Evolutionary conservation across 2,329 filamentous ascomycete species (phyloP).

Genomic region (Arachnopeziza araneosa): DNA sequence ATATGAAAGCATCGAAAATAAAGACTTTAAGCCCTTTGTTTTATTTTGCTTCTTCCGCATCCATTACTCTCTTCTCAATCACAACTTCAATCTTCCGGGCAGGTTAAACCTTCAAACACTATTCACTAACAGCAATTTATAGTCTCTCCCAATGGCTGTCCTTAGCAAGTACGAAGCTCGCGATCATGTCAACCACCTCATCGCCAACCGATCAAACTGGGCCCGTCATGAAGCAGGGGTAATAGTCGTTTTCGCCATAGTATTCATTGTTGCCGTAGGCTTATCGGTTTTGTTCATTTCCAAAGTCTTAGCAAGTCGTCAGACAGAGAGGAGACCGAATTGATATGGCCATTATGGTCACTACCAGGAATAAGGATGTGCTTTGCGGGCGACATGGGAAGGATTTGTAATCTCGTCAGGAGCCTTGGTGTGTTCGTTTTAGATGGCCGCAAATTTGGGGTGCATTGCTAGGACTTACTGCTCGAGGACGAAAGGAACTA

Average conservation of each 20-base stretch:
- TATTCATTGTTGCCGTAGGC: constrained; percentile 49
- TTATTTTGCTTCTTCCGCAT: too few species aligned
- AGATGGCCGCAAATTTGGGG: too few species aligned
- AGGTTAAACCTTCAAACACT: not conserved
- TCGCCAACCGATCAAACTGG: constrained; percentile 52
- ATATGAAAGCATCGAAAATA: too few species aligned
- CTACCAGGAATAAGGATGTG: not conserved
- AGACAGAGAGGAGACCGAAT: not conserved
- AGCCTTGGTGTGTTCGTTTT: too few species aligned
- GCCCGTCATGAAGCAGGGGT: constrained; percentile 52
- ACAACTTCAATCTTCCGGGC: too few species aligned
- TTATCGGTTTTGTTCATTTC: constrained; percentile 44
- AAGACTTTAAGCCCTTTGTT: too few species aligned
- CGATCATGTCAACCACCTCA: constrained; percentile 28
- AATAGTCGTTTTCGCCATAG: constrained; percentile 56
- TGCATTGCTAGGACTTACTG: too few species aligned
- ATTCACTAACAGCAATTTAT: not conserved
- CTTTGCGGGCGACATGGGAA: too few species aligned
- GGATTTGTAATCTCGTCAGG: too few species aligned
- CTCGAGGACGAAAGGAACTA: too few species aligned
- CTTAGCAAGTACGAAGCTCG: not conserved
- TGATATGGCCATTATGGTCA: not conserved
- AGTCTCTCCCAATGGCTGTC: not conserved
- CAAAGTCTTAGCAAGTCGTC: constrained; percentile 33
- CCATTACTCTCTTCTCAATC: too few species aligned